These are phyloP conservation scores for Paragyromitra xinjiangensis DNA, from an alignment of 495 filamentous ascomycete genomes.

Conservation along the genomic window DNA sequence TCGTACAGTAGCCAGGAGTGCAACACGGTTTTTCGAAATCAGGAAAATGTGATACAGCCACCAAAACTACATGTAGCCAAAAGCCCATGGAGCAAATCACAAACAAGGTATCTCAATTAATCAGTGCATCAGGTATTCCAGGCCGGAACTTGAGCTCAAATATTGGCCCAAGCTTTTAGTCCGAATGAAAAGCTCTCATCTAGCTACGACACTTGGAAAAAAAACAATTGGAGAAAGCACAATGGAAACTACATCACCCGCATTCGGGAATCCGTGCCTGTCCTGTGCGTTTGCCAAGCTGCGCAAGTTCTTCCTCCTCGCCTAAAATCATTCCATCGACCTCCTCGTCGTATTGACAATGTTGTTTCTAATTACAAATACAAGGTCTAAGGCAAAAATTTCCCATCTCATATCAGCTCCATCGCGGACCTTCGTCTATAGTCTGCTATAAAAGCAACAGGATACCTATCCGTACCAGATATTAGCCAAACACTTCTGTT, in stretches of 20 bases:
- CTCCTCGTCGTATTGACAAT: constrained; percentile 1
- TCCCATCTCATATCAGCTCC: neutral
- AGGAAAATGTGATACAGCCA: no score
- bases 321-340: constrained; percentile 2
- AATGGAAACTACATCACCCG: neutral
- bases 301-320: neutral
- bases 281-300: neutral
- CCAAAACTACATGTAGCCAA: no score
- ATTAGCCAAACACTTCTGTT: constrained; percentile 1
- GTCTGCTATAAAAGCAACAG: neutral
- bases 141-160: neutral
- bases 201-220: neutral
- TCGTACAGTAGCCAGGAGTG: no score
- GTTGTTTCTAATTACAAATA: neutral
- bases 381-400: neutral
- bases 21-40: no score
- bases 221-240: neutral
- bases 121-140: neutral
- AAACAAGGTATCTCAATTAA: neutral
- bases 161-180: neutral
- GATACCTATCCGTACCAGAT: neutral
- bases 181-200: neutral
- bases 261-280: neutral
- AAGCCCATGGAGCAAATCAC: no score
- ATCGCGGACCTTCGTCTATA: neutral